phyloP scores from a whole-genome alignment of 768 basidiomycete species.

The Collybia mongolica region DNA sequence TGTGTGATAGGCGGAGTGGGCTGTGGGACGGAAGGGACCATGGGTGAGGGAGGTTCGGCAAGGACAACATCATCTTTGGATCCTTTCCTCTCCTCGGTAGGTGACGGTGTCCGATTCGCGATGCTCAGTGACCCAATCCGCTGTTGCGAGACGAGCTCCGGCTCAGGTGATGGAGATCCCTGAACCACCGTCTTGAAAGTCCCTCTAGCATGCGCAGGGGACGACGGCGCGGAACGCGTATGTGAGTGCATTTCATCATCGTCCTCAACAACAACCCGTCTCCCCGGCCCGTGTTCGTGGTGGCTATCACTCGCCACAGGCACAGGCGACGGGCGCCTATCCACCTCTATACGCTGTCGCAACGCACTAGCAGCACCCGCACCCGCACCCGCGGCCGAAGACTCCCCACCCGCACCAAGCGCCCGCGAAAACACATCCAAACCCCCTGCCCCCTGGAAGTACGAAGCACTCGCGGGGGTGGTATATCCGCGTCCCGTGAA shows the following conservation, averaged over 20 bases:
- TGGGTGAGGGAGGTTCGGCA: slow-evolving; percentile 10
- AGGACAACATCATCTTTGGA: not conserved
- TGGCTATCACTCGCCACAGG: not conserved
- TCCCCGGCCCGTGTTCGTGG: not conserved
- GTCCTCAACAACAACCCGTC: not conserved
- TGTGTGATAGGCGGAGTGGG: not conserved
- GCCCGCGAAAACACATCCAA: not conserved
- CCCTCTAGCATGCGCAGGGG: not conserved
- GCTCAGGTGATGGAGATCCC: slow-evolving; percentile 18
- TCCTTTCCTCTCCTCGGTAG: not conserved
- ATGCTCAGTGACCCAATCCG: slow-evolving; percentile 14
- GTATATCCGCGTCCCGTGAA: slow-evolving; percentile 1
- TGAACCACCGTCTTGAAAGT: not conserved
- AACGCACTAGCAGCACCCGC: not conserved
- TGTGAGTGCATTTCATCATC: not conserved
- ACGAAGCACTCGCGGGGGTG: slow-evolving; percentile 6
- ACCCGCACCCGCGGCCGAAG: not conserved
- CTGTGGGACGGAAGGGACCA: slow-evolving; percentile 12
- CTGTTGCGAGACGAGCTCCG: slow-evolving; percentile 10
- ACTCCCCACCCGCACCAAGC: not conserved
- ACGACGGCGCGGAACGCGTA: too few relatives aligned
- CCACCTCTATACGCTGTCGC: not conserved
- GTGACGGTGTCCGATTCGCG: slow-evolving; percentile 26
- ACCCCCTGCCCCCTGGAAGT: slow-evolving; percentile 1
- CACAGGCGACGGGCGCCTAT: not conserved